These are phyloP conservation scores for Acaromyces ingoldii DNA, from an alignment of 1,284 basidiomycete genomes.

Conservation along the genomic window DNA sequence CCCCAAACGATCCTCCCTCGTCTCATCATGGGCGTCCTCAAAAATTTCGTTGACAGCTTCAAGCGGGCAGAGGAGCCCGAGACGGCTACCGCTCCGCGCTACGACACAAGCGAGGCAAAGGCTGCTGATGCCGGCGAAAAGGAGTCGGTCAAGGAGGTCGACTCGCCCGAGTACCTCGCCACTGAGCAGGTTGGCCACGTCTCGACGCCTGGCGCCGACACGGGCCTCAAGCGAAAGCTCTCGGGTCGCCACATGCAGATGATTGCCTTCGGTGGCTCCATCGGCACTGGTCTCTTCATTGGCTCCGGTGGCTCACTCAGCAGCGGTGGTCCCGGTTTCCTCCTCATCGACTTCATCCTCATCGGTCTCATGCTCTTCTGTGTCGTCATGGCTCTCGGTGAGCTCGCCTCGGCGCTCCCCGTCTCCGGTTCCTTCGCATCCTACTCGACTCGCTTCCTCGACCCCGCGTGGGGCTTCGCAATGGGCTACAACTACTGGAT, in stretches of 20 bases:
- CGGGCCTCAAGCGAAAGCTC: constrained; percentile 33
- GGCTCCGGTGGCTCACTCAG: constrained; percentile 55
- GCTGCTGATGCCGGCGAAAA: background rate
- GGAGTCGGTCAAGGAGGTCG: background rate
- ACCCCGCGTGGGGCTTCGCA: constrained; percentile 43
- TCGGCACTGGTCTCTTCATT: constrained; percentile 56
- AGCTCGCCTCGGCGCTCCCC: constrained; percentile 36
- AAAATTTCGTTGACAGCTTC: constrained; percentile 17
- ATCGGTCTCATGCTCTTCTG: constrained; percentile 50
- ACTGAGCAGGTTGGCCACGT: constrained; percentile 7
- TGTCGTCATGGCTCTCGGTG: constrained; percentile 49
- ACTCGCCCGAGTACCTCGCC: constrained; percentile 2
- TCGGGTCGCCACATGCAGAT: constrained; percentile 45
- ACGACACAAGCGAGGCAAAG: background rate
- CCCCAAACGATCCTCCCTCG: too few relatives aligned
- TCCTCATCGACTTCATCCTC: constrained; percentile 46
- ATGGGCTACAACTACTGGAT: constrained; percentile 49
- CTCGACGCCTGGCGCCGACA: constrained; percentile 7
- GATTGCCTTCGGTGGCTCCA: constrained; percentile 58
- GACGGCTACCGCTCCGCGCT: background rate
- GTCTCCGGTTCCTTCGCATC: constrained; percentile 39
- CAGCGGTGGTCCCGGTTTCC: constrained; percentile 55
- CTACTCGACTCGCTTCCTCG: constrained; percentile 40
- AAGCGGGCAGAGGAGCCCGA: constrained; percentile 16
- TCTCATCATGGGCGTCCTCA: constrained; percentile 4